Percentiles rank a stretch among this genome's conserved stretches.
These are phyloP conservation scores for Tephrocybe sp. DNA, from an alignment of 768 basidiomycete species.

Conservation along the genomic window DNA sequence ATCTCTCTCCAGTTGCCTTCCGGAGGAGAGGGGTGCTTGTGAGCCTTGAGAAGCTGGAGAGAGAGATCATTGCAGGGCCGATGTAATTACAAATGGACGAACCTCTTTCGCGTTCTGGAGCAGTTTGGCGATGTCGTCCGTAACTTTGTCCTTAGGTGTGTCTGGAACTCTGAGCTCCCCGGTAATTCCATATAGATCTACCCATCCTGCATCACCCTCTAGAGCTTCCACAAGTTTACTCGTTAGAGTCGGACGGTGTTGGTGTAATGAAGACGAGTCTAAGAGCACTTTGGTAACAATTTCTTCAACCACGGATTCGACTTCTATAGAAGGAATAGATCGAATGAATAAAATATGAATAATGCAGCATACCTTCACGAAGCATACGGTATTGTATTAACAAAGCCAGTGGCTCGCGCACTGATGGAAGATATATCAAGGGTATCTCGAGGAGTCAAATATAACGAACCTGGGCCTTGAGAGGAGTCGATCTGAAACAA, in stretches of 20 bases:
- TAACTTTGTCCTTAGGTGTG: slow-evolving; percentile 25
- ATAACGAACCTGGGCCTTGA: slow-evolving; percentile 53
- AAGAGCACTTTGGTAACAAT: slow-evolving; percentile 41
- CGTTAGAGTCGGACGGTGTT: slow-evolving; percentile 43
- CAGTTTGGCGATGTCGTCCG: slow-evolving; percentile 25
- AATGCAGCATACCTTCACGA: slow-evolving; percentile 61
- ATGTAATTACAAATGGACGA: neutral
- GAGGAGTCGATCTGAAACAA: slow-evolving; percentile 75
- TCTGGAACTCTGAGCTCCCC: slow-evolving; percentile 64
- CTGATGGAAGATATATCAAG: slow-evolving; percentile 28
- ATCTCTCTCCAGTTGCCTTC: slow-evolving; percentile 68
- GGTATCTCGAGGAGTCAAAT: neutral
- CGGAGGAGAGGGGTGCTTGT: slow-evolving; percentile 36
- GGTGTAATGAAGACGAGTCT: slow-evolving; percentile 27
- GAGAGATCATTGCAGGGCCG: neutral
- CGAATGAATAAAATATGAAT: neutral
- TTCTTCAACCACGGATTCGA: slow-evolving; percentile 56
- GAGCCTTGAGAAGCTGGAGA: slow-evolving; percentile 38
- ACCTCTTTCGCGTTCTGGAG: slow-evolving; percentile 33
- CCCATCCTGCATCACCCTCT: slow-evolving; percentile 64
- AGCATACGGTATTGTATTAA: slow-evolving; percentile 76
- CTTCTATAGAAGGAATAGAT: slow-evolving; percentile 44
- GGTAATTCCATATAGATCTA: slow-evolving; percentile 65
- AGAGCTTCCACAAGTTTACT: slow-evolving; percentile 54
- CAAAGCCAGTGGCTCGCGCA: slow-evolving; percentile 59